Base-by-base conservation (phyloP, 2,329 filamentous ascomycete genomes). In the Alternaria sp. region DNA sequence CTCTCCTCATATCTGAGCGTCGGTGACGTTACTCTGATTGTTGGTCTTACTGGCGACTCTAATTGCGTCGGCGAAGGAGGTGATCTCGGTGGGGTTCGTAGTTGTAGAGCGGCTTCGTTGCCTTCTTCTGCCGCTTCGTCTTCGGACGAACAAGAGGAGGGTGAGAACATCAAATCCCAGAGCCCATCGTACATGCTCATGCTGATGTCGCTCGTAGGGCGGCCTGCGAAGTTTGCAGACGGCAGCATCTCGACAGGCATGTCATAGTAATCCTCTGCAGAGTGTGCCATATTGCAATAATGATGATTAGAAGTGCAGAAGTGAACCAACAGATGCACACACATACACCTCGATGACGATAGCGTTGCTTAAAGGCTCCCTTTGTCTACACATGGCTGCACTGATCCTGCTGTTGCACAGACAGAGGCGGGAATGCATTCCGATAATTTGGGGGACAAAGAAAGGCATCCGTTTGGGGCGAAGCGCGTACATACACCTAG, bases 131-230 rank as follows among this genome's bases (percentile, higher is more conserved):
- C 62, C 13, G 17, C 52, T 40, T 68, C 65, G 11, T 71, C 64
- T 17, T 67, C 52, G 10, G 45, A 56, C 13, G 45, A 59, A 15
- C 55, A 63, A 2, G 63, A 65, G 23, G 56, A 55, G 10, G 62
- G 63, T 23, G 55, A 59, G 17, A 30, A 52, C 26, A 63, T 47
- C 46, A 67, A 62, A 1, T 61, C 69, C 60, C 62, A 65, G 8
- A 63, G 44, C 4, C 64, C 66, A 25, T 69, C 65, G 8, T 70
- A 62, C 36, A 72, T 70, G n/a, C 68, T 63, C 19, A 70, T 70
- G 21, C 68, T 66, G 30, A 73, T 73, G 23, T 74, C 72, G 51
- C 65, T 68, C n/a, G 63, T 56, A 47, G 72, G 70, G 9, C 69
- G 66, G 26, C 65, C 63, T 36, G 70, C 72, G 59, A 74, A 73